phyloP scores from a whole-genome alignment of 176 grass and related monocot species.

The Metroxylon sagu region DNA sequence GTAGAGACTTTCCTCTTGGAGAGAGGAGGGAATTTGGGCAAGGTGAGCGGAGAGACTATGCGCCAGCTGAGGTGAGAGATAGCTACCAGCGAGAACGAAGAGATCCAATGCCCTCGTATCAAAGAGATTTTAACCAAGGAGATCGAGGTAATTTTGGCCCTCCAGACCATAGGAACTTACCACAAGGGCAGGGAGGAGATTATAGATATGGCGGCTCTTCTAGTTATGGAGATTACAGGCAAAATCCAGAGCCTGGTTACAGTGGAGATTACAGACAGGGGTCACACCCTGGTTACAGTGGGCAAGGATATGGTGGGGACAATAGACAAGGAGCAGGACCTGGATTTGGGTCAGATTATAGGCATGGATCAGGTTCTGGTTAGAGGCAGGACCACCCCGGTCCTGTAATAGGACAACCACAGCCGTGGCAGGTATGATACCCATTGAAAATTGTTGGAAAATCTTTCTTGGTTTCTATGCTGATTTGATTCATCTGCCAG shows the following conservation, averaged over 20 bases:
- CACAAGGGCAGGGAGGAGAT: conserved; percentile 34
- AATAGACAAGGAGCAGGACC: background rate
- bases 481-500: too few relatives aligned
- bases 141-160: conserved; percentile 44
- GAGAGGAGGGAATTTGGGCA: conserved; percentile 11
- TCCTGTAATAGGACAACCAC: conserved; percentile 32
- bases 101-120: conserved; percentile 20
- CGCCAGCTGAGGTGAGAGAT: background rate
- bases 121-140: conserved; percentile 39
- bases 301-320: conserved; percentile 9
- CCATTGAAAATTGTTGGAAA: too few relatives aligned
- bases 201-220: conserved; percentile 24
- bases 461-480: too few relatives aligned
- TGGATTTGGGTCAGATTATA: conserved; percentile 20
- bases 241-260: conserved; percentile 12
- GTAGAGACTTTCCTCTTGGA: conserved; percentile 6
- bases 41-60: conserved; percentile 1
- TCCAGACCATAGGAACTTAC: conserved; percentile 42
- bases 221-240: conserved; percentile 28
- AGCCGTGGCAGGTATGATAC: conserved; percentile 42
- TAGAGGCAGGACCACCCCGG: conserved; percentile 12
- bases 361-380: conserved; percentile 11
- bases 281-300: too few relatives aligned
- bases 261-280: background rate
- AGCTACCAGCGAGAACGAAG: conserved; percentile 1